Percentiles rank a stretch among this genome's conserved stretches.
phyloP scores from a whole-genome alignment of 108 stramenopile species.

The Poteriospumella lacustris region DNA sequence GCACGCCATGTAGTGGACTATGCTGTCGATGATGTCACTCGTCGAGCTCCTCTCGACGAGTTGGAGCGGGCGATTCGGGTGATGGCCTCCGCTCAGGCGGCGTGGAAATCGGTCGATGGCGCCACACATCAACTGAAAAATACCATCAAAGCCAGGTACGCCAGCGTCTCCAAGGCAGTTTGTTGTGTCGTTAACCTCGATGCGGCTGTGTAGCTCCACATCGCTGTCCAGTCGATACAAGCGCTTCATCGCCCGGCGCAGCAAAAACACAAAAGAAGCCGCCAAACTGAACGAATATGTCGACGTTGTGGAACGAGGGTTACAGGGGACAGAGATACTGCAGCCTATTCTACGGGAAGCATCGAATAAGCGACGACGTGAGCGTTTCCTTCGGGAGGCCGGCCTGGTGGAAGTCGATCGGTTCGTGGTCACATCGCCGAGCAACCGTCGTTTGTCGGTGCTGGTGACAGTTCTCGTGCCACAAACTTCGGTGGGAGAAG shows the following conservation, averaged over 20 bases:
- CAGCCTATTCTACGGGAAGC: background rate
- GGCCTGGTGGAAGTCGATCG: background rate
- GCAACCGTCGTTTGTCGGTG: no score
- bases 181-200: background rate
- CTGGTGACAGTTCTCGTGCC: no score
- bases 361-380: background rate
- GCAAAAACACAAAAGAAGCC: background rate
- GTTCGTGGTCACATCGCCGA: no score
- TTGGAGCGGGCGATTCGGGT: background rate
- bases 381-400: background rate
- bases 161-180: background rate
- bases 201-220: background rate
- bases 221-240: background rate
- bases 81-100: background rate
- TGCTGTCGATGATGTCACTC: no score
- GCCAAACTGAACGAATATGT: background rate
- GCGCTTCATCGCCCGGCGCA: background rate
- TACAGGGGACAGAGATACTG: background rate
- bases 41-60: background rate
- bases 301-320: background rate
- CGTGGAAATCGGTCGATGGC: slow-evolving; percentile 5
- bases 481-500: no score
- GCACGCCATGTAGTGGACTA: no score
- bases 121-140: slow-evolving; percentile 13
- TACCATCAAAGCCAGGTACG: background rate